A percentile compares a stretch with the other conserved stretches of the same genome.
Evolutionary conservation across 176 grass and related monocot genomes (phyloP).

Genomic region (Metroxylon sagu): DNA sequence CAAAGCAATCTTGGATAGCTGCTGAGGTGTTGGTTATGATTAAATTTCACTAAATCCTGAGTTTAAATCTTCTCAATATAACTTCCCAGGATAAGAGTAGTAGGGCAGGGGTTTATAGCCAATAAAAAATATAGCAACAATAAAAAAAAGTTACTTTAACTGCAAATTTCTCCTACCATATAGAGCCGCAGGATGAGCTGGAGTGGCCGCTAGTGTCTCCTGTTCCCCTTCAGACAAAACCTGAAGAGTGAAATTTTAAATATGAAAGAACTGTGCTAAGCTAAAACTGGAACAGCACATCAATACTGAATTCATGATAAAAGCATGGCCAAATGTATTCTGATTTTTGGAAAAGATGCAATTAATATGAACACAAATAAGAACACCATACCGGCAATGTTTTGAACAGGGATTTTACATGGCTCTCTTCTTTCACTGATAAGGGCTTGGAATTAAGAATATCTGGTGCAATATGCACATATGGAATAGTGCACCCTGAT

Average conservation of each 20-base stretch:
- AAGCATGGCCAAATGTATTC: no score
- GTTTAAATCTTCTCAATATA: no score
- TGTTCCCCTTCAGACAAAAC: constrained; percentile 63
- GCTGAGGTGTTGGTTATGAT: no score
- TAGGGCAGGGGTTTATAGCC: no score
- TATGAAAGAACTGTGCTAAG: background rate
- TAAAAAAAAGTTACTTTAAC: background rate
- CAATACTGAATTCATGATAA: no score
- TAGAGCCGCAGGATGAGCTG: constrained; percentile 70
- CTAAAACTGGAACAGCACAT: no score
- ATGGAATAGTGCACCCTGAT: constrained; percentile 35
- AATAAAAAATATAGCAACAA: background rate
- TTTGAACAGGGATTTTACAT: constrained; percentile 30
- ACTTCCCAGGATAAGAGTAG: no score
- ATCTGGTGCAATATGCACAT: constrained; percentile 47
- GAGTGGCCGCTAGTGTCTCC: constrained; percentile 61
- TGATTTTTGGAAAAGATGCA: background rate
- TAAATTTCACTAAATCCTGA: no score
- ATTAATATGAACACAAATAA: background rate
- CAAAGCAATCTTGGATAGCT: no score
- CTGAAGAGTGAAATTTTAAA: constrained; percentile 17
- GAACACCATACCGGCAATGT: constrained; percentile 46
- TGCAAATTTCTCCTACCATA: constrained; percentile 34
- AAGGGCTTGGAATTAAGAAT: constrained; percentile 37
- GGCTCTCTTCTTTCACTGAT: constrained; percentile 16